Base-by-base conservation (phyloP, 2,329 filamentous ascomycete species). In the Fonsecaea multimorphosa region DNA sequence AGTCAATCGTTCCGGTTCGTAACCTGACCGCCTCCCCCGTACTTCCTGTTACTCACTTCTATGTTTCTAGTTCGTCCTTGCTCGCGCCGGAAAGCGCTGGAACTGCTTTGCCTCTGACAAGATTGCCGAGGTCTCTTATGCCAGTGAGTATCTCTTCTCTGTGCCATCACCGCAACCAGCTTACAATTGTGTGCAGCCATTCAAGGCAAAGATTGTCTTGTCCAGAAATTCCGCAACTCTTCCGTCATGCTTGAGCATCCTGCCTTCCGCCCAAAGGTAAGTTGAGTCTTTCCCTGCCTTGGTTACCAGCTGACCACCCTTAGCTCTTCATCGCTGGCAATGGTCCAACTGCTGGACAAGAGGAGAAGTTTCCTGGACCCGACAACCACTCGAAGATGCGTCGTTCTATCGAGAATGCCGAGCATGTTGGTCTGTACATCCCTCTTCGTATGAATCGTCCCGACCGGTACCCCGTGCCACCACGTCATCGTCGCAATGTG, bases 211-310 rank as follows among this genome's bases (percentile, higher is more conserved):
- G 93, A 97, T 74, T 94, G 92, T 69, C 84, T 98, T 0, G 87
- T 97, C 6, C 91, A 96, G 76, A 97, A 98, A 76, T 99, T 99
- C 75, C 89, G 95, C 38, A 99, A 99, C 80, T 97, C 92, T 44
- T 94, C 92, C 0, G 93, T 99, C 32, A 97, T 98, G 92, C 83
- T 94, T 0, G 93, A 98, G 78, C 86, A 88, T 11, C 83, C 87
- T 0, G 88, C 90, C 59, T 96, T 92, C 73, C 89, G 92, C 0
- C 95, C 95, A 0, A 96, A 96, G 84, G 90, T 93, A 77, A 71
- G 75, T 60, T 29, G 29, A 38, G 11, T 66, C 7, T 5, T 19
- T 4, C 31, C 55, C 19, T 40, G 40, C 8, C 40, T 60, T 7
- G 12, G 16, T 53, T n/a, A 61, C 53, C 34, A 64, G 38, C 65